A percentile compares a stretch with the other conserved stretches of the same genome.
Conservation (phyloP, 257 asterid species). For the Orobanche coerulescens region DNA sequence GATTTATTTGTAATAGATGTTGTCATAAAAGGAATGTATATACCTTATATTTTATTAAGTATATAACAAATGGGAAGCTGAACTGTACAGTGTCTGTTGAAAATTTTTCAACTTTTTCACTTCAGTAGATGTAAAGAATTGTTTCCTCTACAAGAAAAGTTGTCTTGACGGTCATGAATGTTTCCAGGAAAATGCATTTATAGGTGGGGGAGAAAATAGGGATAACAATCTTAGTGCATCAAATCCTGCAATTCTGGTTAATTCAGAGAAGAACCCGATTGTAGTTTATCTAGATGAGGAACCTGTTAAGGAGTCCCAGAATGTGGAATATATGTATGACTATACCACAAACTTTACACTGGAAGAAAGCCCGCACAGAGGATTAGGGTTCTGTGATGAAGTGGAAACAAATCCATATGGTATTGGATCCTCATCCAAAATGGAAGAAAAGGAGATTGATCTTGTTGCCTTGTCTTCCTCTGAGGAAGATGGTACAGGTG, state of each 20-base stretch:
- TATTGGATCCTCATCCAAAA: slow-evolving; percentile 35
- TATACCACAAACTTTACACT: slow-evolving; percentile 50
- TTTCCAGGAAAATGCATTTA: slow-evolving; percentile 39
- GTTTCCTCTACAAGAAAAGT: background rate
- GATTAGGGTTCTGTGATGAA: slow-evolving; percentile 59
- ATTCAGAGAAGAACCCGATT: slow-evolving; percentile 44
- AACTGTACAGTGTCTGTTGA: background rate
- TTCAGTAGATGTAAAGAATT: background rate
- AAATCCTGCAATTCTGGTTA: slow-evolving; percentile 41
- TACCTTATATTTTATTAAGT: background rate
- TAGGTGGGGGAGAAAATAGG: slow-evolving; percentile 22
- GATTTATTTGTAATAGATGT: background rate
- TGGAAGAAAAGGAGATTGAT: slow-evolving; percentile 44
- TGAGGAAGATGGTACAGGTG: no score
- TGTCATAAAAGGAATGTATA: background rate
- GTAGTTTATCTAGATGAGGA: slow-evolving; percentile 56
- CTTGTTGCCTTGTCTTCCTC: slow-evolving; percentile 30
- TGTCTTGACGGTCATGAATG: slow-evolving; percentile 1
- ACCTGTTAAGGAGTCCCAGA: slow-evolving; percentile 29
- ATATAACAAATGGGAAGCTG: background rate
- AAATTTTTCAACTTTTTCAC: background rate
- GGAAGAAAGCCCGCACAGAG: slow-evolving; percentile 57
- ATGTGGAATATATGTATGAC: slow-evolving; percentile 45
- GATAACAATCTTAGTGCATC: slow-evolving; percentile 24
- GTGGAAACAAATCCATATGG: slow-evolving; percentile 33